A percentile compares a stretch with the other conserved stretches of the same genome.
These are phyloP conservation scores for Raphidocelis subcapitata DNA, from an alignment of 139 green algal genomes.

Conservation along the genomic window DNA sequence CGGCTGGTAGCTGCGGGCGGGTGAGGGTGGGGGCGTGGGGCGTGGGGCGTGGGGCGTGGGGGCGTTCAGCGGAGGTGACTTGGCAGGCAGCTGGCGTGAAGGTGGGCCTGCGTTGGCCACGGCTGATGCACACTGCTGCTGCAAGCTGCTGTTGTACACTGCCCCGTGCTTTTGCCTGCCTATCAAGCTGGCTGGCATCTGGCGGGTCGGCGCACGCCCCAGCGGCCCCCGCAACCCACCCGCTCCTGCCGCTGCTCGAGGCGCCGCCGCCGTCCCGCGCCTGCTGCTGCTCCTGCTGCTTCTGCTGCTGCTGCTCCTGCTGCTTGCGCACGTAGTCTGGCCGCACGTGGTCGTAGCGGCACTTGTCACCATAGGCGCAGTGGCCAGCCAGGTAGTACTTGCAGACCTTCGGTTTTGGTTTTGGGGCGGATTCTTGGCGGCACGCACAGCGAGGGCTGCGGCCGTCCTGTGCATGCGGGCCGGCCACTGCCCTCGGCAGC, in stretches of 20 bases:
- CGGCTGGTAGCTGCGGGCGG: constrained; percentile 6
- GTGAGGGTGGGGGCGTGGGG: too few species aligned
- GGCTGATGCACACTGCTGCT: too few species aligned
- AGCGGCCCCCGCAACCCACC: too few species aligned
- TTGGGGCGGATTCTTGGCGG: neutral
- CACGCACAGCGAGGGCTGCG: neutral
- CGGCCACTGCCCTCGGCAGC: neutral
- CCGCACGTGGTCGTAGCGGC: constrained; percentile 46
- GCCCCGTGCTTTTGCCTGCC: too few species aligned
- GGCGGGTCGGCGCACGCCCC: too few species aligned
- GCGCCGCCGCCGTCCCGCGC: neutral
- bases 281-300: neutral
- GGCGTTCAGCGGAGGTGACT: too few species aligned
- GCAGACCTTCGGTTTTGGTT: constrained; percentile 35
- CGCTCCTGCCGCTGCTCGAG: neutral
- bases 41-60: too few species aligned
- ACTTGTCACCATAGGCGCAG: constrained; percentile 60
- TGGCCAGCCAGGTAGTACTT: constrained; percentile 55
- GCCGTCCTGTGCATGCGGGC: neutral
- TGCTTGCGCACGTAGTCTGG: neutral
- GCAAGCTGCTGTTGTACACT: too few species aligned
- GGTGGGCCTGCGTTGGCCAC: too few species aligned
- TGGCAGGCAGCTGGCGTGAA: too few species aligned
- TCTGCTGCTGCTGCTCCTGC: neutral
- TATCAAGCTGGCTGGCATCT: too few species aligned